phyloP scores from a whole-genome alignment of 495 filamentous ascomycete genomes.

The Parathielavia hyrcaniae region DNA sequence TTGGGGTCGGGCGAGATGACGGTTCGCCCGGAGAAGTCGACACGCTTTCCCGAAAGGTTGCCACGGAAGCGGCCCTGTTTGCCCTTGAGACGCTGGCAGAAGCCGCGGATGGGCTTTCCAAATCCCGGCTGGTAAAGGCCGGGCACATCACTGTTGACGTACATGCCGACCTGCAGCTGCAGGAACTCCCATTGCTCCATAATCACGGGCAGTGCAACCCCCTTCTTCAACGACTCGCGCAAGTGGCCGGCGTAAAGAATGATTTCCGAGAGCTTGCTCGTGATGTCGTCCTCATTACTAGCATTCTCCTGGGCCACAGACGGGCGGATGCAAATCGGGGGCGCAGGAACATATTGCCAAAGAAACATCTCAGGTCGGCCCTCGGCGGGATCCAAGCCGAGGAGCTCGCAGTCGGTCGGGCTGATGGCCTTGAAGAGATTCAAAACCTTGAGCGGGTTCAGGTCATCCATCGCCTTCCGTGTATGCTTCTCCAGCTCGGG shows the following conservation, averaged over 20 bases:
- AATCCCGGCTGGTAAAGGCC: slow-evolving; percentile 69
- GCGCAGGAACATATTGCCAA: slow-evolving; percentile 92
- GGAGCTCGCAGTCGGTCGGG: slow-evolving; percentile 79
- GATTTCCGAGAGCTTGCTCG: slow-evolving; percentile 89
- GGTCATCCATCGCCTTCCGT: slow-evolving; percentile 85
- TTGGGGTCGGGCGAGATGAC: slow-evolving; percentile 98
- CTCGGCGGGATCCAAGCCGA: slow-evolving; percentile 79
- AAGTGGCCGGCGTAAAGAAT: slow-evolving; percentile 80
- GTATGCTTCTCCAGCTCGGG: slow-evolving; percentile 83
- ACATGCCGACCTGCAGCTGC: slow-evolving; percentile 89
- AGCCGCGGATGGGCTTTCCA: slow-evolving; percentile 78
- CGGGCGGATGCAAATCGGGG: slow-evolving; percentile 86
- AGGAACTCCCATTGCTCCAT: slow-evolving; percentile 99
- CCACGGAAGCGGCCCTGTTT: slow-evolving; percentile 97
- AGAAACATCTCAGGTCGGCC: slow-evolving; percentile 94
- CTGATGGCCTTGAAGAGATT: slow-evolving; percentile 85
- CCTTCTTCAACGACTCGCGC: slow-evolving; percentile 69
- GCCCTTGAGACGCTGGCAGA: slow-evolving; percentile 91
- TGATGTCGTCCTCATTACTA: slow-evolving; percentile 93
- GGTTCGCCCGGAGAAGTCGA: slow-evolving; percentile 94
- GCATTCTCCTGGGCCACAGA: slow-evolving; percentile 86
- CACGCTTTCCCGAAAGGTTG: slow-evolving; percentile 94
- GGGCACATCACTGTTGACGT: slow-evolving; percentile 95
- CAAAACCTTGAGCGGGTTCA: slow-evolving; percentile 82
- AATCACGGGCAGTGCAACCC: slow-evolving; percentile 74